Evolutionary conservation across 148 eudicot genomes (phyloP).

Genomic region (Arctostaphylos glauca): DNA sequence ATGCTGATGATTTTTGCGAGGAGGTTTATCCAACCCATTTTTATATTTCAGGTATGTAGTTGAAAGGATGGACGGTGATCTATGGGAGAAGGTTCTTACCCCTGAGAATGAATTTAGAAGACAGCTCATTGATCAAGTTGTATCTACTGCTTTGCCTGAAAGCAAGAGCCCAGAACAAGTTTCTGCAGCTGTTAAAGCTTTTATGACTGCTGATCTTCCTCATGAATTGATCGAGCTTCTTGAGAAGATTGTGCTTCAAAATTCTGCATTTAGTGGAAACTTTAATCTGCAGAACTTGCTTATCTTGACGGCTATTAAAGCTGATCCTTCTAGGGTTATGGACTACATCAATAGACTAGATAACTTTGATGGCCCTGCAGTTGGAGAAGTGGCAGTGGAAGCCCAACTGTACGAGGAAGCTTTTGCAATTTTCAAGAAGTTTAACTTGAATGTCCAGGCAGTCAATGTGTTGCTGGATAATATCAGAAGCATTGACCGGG

Average conservation of each 20-base stretch:
- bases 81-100: slow-evolving; percentile 88
- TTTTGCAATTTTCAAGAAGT: slow-evolving; percentile 93
- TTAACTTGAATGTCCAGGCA: slow-evolving; percentile 92
- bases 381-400: slow-evolving; percentile 98
- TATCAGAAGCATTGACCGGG: slow-evolving; percentile 74
- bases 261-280: slow-evolving; percentile 98
- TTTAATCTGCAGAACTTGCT: slow-evolving; percentile 91
- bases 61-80: slow-evolving; percentile 92
- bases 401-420: slow-evolving; percentile 92
- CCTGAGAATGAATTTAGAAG: slow-evolving; percentile 94
- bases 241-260: slow-evolving; percentile 95
- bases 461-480: slow-evolving; percentile 81
- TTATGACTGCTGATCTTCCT: slow-evolving; percentile 98
- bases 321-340: slow-evolving; percentile 94
- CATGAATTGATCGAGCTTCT: slow-evolving; percentile 96
- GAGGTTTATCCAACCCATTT: background rate
- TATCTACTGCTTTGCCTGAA: slow-evolving; percentile 98
- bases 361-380: slow-evolving; percentile 97
- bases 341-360: slow-evolving; percentile 90
- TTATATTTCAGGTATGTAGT: slow-evolving; percentile 67
- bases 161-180: slow-evolving; percentile 99
- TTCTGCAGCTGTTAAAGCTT: slow-evolving; percentile 99
- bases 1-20: background rate
- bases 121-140: slow-evolving; percentile 96
- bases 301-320: slow-evolving; percentile 95